Evolutionary conservation across 2,329 filamentous ascomycete genomes (phyloP).

Genomic region (Aspergillus persii): DNA sequence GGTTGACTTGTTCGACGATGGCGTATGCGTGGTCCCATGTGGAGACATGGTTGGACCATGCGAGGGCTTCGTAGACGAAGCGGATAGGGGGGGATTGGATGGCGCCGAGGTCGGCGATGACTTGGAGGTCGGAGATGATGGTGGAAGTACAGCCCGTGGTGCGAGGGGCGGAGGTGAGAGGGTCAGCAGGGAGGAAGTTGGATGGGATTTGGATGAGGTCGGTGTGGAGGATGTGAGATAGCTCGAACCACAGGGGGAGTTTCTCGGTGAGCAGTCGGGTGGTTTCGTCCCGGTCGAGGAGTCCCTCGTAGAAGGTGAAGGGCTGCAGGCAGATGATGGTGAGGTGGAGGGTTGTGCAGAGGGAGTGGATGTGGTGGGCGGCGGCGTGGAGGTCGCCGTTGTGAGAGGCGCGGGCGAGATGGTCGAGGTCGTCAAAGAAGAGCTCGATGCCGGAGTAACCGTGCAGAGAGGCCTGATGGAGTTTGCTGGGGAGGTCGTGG

Average conservation of each 20-base stretch:
- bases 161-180: constrained; percentile 35
- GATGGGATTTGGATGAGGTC: constrained; percentile 74
- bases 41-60: constrained; percentile 68
- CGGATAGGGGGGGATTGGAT: constrained; percentile 56
- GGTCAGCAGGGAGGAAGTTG: constrained; percentile 55
- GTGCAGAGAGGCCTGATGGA: constrained; percentile 60
- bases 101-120: constrained; percentile 67
- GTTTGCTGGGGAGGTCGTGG: constrained; percentile 65
- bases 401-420: constrained; percentile 26
- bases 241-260: constrained; percentile 66
- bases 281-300: constrained; percentile 62
- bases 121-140: constrained; percentile 61
- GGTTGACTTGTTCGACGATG: constrained; percentile 62
- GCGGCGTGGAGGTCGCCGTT: constrained; percentile 24
- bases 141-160: constrained; percentile 53
- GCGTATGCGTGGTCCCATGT: constrained; percentile 73
- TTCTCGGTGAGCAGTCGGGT: constrained; percentile 56
- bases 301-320: constrained; percentile 74
- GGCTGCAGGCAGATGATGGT: constrained; percentile 63
- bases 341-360: constrained; percentile 40
- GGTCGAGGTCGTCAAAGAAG: constrained; percentile 36
- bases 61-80: constrained; percentile 72
- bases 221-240: constrained; percentile 63
- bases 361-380: constrained; percentile 45
- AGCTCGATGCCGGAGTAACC: constrained; percentile 38